These are phyloP conservation scores for Ascochyta fabae DNA, from an alignment of 2,329 filamentous ascomycete genomes.

Conservation along the genomic window DNA sequence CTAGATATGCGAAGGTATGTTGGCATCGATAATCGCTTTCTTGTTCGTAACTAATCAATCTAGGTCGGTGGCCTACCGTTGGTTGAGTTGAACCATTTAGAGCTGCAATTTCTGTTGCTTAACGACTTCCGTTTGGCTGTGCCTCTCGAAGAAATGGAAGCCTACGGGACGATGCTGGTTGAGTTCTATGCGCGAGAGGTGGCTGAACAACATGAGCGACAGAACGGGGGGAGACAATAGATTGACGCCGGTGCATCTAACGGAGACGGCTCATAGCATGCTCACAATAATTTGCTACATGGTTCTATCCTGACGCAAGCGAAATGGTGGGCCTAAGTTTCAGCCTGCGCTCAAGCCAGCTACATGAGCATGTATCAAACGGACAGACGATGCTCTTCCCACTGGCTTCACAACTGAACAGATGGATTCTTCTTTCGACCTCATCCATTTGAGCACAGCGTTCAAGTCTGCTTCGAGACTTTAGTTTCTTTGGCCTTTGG, in stretches of 20 bases:
- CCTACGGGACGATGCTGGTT: slow-evolving; percentile 97
- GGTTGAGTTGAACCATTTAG: slow-evolving; percentile 91
- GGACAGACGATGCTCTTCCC: not conserved
- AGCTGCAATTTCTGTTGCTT: slow-evolving; percentile 91
- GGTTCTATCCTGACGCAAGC: not conserved
- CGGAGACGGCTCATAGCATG: not conserved
- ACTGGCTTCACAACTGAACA: not conserved
- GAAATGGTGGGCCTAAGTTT: not conserved
- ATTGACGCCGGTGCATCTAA: not conserved
- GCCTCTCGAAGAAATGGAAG: slow-evolving; percentile 92
- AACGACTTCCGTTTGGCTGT: slow-evolving; percentile 96
- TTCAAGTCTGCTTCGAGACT: slow-evolving; percentile 12
- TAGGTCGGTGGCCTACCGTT: slow-evolving; percentile 94
- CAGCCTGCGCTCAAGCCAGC: not conserved
- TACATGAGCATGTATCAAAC: not conserved
- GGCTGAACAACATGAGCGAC: slow-evolving; percentile 64
- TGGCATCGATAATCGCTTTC: not conserved
- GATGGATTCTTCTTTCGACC: not conserved
- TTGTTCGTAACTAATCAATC: slow-evolving; percentile 18
- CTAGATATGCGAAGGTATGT: slow-evolving; percentile 94
- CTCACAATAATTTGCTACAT: not conserved
- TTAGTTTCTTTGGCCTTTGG: slow-evolving; percentile 10
- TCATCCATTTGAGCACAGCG: not conserved
- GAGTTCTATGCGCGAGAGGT: slow-evolving; percentile 97
- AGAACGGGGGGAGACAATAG: slow-evolving; percentile 22